Base-by-base conservation (phyloP, 192 early-diverging fungal genomes). In the Mortierella hygrophila region DNA sequence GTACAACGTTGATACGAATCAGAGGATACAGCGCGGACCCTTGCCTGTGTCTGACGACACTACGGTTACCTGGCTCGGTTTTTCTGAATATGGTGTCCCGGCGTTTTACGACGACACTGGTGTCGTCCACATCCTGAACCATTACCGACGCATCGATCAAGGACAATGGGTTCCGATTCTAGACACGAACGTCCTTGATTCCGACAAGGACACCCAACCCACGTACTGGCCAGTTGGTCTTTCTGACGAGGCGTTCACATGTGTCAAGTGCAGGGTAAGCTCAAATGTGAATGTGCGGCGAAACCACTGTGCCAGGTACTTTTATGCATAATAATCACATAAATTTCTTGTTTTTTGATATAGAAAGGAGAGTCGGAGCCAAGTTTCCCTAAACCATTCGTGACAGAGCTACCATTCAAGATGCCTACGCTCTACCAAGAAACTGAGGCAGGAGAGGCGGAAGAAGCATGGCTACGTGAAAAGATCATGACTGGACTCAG, bases 161-260 rank as follows among this genome's bases (percentile, higher is more conserved):
- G 93, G 91, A 52, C 82, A 86, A 47, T 99, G 98, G 98, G 89
- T 95, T 13, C 97, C 98, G 3, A 84, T 98, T 0, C 91, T 98
- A 44, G 97, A 99, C 82, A 89, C 91, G 9, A 74, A 70, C 44
- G 23, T 46, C 20, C 76, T 47, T 13, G 76, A 82, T 23, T 73
- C 70, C 41, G 91, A 69, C 38, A 79, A 65, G 38, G 92, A 60
- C 29, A 80, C 55, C 32, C 80, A 82, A 21, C 90, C 91, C 16
- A 74, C 68, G 32, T 96, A 96, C 83, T 99, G 98, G 98, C 95
- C 97, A 4, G 93, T 98, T 60, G 97, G 95, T 5, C 80, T 98
- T 0, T 91, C 93, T 8, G 94, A 93, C 44, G 87, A 88, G 46
- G 84, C 93, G 75, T 88, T 98, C 71, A 93, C 96, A 73, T 96